Percentiles rank a stretch among this genome's conserved stretches.
Conservation (phyloP, 2,329 filamentous ascomycete genomes). For the Pleurostoma richardsiae region DNA sequence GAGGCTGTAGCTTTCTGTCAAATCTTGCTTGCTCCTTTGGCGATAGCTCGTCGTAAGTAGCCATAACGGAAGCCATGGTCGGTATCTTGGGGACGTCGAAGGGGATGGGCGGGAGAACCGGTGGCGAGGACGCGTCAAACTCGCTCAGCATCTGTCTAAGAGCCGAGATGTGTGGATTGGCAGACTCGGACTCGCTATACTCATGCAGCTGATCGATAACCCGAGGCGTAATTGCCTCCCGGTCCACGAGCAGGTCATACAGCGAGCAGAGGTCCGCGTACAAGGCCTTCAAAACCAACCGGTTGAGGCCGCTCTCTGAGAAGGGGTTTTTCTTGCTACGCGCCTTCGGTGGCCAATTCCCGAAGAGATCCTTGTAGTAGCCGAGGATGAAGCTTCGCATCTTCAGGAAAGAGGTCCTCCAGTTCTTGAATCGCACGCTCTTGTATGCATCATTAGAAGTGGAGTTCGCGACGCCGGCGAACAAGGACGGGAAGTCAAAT, state of each 20-base stretch:
- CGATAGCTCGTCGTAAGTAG: constrained; percentile 59
- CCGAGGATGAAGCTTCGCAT: constrained; percentile 69
- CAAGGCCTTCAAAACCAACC: constrained; percentile 72
- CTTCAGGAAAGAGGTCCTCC: constrained; percentile 69
- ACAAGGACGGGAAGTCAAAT: constrained; percentile 88
- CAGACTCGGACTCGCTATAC: constrained; percentile 27
- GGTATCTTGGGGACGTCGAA: constrained; percentile 83
- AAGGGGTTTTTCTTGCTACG: constrained; percentile 89
- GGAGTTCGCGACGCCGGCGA: constrained; percentile 81
- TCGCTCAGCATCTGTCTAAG: constrained; percentile 78
- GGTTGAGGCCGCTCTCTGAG: constrained; percentile 79
- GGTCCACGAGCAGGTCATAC: constrained; percentile 85
- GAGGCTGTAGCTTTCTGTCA: constrained; percentile 67
- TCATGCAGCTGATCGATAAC: constrained; percentile 62
- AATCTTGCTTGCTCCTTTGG: constrained; percentile 72
- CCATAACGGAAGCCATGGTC: constrained; percentile 58
- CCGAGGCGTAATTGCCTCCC: constrained; percentile 71
- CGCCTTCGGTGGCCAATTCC: constrained; percentile 85
- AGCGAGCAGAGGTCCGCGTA: constrained; percentile 83
- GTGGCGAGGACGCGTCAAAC: constrained; percentile 83
- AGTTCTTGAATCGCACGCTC: constrained; percentile 75
- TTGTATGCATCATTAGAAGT: constrained; percentile 73
- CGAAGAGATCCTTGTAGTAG: constrained; percentile 57
- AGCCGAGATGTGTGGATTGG: constrained; percentile 61
- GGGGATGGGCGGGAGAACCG: constrained; percentile 84